Conservation (phyloP, 192 early-diverging fungal species). For the Mortierella alpina region DNA sequence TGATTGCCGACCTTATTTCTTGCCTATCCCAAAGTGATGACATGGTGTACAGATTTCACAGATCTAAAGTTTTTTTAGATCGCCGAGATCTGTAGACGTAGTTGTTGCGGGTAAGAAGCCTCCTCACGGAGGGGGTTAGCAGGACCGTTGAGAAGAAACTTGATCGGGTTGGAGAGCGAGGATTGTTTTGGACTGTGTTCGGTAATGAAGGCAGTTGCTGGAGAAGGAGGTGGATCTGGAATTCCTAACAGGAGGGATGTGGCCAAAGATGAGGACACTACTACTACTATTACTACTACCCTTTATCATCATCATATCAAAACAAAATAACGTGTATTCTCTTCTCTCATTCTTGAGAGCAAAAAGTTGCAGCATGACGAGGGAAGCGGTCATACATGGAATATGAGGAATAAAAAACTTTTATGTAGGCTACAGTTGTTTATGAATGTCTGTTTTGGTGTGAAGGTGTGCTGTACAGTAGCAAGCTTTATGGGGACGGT, state of each 20-base stretch:
- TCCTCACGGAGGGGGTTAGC: neutral
- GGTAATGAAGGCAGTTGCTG: conserved; percentile 32
- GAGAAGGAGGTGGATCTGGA: conserved; percentile 34
- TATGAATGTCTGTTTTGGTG: too few species aligned
- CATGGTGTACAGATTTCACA: conserved; percentile 2
- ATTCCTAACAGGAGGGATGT: conserved; percentile 52
- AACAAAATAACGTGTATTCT: neutral
- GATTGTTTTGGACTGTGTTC: conserved; percentile 29
- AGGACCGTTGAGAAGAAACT: neutral
- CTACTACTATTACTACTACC: conserved; percentile 5
- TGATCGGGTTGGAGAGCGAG: neutral
- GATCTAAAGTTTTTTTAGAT: conserved; percentile 32
- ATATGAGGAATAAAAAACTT: too few species aligned
- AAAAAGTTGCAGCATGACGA: too few species aligned
- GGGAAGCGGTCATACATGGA: too few species aligned
- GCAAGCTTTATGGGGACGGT: too few species aligned
- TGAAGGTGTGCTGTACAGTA: neutral
- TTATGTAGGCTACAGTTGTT: too few species aligned
- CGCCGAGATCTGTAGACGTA: conserved; percentile 14
- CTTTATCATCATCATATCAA: conserved; percentile 19
- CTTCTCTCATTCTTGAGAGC: too few species aligned
- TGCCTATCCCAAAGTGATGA: conserved; percentile 1
- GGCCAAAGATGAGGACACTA: conserved; percentile 53
- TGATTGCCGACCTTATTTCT: neutral
- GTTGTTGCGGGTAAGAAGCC: neutral